Conservation (phyloP, 2,329 filamentous ascomycete species). For the Pseudopithomyces chartarum region DNA sequence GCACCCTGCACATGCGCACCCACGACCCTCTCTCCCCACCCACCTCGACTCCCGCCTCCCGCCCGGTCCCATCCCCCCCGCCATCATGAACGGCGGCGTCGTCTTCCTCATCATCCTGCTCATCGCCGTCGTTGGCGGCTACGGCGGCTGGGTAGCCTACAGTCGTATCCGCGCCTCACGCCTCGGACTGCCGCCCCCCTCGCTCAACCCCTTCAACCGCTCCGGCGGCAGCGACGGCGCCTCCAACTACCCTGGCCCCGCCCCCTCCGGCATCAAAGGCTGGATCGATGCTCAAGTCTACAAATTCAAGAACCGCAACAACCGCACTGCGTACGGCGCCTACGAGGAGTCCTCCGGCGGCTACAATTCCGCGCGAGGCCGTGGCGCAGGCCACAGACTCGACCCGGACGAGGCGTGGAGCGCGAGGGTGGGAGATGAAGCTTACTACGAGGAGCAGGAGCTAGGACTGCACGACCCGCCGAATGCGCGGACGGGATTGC, state of each 20-base stretch:
- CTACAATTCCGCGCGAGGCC: conserved; percentile 46
- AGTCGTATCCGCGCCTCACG: conserved; percentile 73
- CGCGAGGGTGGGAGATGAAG: conserved; percentile 74
- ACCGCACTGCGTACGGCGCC: conserved; percentile 69
- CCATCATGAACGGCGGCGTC: conserved; percentile 47
- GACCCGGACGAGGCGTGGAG: conserved; percentile 91
- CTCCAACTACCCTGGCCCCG: conserved; percentile 59
- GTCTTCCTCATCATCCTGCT: conserved; percentile 76
- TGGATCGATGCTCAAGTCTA: conserved; percentile 73
- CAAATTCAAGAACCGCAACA: conserved; percentile 68
- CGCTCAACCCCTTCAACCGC: conserved; percentile 70
- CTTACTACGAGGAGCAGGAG: conserved; percentile 80
- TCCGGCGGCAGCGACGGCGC: conserved; percentile 21
- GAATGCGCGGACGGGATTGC: not conserved
- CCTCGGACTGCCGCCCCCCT: conserved; percentile 75
- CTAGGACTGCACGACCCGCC: conserved; percentile 60
- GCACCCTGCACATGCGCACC: conserved; percentile 16
- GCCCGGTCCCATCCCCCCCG: conserved; percentile 16
- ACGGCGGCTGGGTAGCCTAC: conserved; percentile 70
- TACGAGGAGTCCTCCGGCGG: conserved; percentile 68
- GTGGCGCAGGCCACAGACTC: conserved; percentile 61
- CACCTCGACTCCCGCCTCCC: conserved; percentile 4
- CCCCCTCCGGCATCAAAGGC: conserved; percentile 66
- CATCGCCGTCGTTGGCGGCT: conserved; percentile 65
- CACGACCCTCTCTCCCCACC: conserved; percentile 15